Conservation (phyloP, 163 green algal genomes). For the Coccomyxa subellipsoidea region DNA sequence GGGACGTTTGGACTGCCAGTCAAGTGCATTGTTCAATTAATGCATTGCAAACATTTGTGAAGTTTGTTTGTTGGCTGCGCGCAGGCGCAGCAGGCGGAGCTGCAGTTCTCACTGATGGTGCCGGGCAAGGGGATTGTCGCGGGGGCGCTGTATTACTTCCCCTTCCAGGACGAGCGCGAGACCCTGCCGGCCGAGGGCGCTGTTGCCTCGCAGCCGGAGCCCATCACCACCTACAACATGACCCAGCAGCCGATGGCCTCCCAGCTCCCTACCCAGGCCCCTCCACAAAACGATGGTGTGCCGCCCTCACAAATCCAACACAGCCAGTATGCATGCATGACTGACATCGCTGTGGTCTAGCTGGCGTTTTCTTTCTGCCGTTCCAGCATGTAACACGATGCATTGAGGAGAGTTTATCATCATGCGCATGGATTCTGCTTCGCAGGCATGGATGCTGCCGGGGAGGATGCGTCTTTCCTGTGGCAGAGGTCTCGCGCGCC, state of each 20-base stretch:
- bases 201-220: slow-evolving; percentile 1
- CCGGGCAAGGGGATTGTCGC: slow-evolving; percentile 62
- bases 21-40: too few relatives aligned
- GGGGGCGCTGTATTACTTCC: slow-evolving; percentile 80
- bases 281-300: not conserved
- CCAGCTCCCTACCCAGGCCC: slow-evolving; percentile 8
- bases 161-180: slow-evolving; percentile 63
- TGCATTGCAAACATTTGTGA: too few relatives aligned
- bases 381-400: not conserved
- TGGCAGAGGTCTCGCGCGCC: slow-evolving; percentile 22
- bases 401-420: not conserved
- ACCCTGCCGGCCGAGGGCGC: slow-evolving; percentile 47
- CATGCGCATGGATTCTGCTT: not conserved
- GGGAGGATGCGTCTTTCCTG: not conserved
- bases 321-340: not conserved
- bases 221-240: slow-evolving; percentile 10
- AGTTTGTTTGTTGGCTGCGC: not conserved
- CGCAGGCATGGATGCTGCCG: not conserved
- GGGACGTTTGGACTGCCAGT: too few relatives aligned
- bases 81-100: slow-evolving; percentile 31
- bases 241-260: slow-evolving; percentile 11
- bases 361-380: too few relatives aligned
- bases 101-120: slow-evolving; percentile 70
- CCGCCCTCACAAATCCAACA: not conserved
- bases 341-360: too few relatives aligned